Conservation (phyloP, 768 basidiomycete species). For the Lactarius indigo region DNA sequence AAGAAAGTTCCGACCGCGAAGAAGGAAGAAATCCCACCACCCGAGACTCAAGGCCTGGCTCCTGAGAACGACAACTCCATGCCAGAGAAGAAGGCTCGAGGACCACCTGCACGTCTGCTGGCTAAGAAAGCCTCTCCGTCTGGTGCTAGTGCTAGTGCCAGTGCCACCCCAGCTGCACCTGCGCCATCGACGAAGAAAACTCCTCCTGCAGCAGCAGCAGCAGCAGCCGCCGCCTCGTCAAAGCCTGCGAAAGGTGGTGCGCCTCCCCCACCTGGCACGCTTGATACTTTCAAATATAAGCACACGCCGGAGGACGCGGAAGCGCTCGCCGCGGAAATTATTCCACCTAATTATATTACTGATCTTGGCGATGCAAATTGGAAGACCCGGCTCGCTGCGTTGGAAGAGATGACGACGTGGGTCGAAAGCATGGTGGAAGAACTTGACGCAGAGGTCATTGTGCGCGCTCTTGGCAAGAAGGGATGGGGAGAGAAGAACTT, state of each 20-base stretch:
- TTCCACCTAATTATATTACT: conserved; percentile 67
- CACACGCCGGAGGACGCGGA: conserved; percentile 93
- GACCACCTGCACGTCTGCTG: conserved; percentile 50
- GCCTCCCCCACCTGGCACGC: conserved; percentile 46
- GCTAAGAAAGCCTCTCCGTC: conserved; percentile 53
- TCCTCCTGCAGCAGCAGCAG: conserved; percentile 33
- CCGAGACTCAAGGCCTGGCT: conserved; percentile 31
- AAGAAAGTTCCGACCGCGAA: conserved; percentile 29
- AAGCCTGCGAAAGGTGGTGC: conserved; percentile 48
- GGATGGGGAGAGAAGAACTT: conserved; percentile 99
- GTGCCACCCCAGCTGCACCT: conserved; percentile 28
- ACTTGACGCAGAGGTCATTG: conserved; percentile 83
- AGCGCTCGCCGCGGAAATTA: conserved; percentile 60
- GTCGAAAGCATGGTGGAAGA: conserved; percentile 60
- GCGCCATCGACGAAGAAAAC: conserved; percentile 43
- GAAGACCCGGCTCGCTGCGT: conserved; percentile 85
- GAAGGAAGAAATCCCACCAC: conserved; percentile 35
- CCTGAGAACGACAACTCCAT: conserved; percentile 34
- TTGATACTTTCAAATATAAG: conserved; percentile 88
- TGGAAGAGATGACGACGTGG: conserved; percentile 86
- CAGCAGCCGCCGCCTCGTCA: conserved; percentile 32
- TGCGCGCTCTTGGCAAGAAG: conserved; percentile 84
- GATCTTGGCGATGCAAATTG: conserved; percentile 87
- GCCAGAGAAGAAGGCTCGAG: conserved; percentile 39
- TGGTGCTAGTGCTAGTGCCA: conserved; percentile 31